Evolutionary conservation across 2,329 filamentous ascomycete genomes (phyloP).

Genomic region (Epichloe glyceriae): DNA sequence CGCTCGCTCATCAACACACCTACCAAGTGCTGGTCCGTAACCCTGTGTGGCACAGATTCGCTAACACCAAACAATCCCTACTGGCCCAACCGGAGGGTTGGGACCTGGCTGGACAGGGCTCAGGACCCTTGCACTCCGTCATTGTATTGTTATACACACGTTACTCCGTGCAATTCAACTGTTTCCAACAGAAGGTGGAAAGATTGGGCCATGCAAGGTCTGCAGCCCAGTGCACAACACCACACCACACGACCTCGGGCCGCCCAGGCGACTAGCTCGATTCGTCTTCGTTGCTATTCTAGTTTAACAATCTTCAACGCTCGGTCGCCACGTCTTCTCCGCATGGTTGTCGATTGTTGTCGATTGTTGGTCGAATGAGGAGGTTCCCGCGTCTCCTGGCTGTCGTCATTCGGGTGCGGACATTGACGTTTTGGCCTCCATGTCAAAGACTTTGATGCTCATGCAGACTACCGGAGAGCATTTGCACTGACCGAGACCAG

Average conservation of each 20-base stretch:
- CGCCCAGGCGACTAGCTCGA: neutral
- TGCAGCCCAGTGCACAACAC: too few species aligned
- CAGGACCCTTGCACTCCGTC: neutral
- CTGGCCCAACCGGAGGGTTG: neutral
- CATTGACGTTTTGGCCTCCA: too few species aligned
- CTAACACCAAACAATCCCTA: neutral
- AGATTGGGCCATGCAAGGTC: too few species aligned
- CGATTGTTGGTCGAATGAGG: neutral
- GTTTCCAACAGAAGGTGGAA: too few species aligned
- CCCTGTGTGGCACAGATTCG: neutral
- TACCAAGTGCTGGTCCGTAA: neutral
- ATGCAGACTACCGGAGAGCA: too few species aligned
- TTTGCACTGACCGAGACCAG: too few species aligned
- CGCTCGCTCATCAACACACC: neutral
- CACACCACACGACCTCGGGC: neutral
- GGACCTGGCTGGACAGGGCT: constrained; percentile 1
- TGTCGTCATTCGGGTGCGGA: neutral
- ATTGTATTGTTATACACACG: neutral
- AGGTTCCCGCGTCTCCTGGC: neutral
- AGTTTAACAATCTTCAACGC: neutral
- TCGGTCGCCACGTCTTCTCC: neutral
- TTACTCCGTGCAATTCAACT: neutral
- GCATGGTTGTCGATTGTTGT: neutral
- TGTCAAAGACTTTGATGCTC: too few species aligned
- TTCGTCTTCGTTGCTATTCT: too few species aligned